Evolutionary conservation across 805 yeast genomes (phyloP).

Genomic region (Barnettozyma sp.): DNA sequence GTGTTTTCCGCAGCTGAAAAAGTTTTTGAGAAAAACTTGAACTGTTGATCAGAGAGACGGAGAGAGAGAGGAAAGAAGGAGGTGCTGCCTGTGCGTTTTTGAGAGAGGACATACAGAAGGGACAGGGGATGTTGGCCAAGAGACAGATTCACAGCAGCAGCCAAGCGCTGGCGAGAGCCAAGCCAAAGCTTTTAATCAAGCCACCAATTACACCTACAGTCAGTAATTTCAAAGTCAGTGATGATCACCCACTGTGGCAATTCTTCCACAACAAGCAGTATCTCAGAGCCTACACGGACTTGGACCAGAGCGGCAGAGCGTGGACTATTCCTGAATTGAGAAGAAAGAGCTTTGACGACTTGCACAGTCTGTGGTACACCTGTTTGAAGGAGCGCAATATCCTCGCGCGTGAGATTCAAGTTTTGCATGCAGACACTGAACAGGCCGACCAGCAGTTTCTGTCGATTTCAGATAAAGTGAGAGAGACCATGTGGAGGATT

Average conservation of each 20-base stretch:
- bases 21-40: neutral
- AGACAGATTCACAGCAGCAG: constrained; percentile 16
- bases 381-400: constrained; percentile 78
- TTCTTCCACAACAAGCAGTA: constrained; percentile 66
- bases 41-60: too few relatives aligned
- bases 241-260: constrained; percentile 93
- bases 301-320: constrained; percentile 53
- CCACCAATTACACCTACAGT: constrained; percentile 84
- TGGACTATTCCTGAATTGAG: constrained; percentile 90
- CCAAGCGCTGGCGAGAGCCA: constrained; percentile 14
- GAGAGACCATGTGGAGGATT: constrained; percentile 68
- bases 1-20: too few relatives aligned
- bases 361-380: constrained; percentile 87
- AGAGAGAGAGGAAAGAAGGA: too few relatives aligned
- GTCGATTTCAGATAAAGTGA: constrained; percentile 34
- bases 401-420: constrained; percentile 65
- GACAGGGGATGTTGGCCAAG: too few relatives aligned
- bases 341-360: constrained; percentile 83
- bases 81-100: too few relatives aligned
- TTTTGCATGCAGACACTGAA: constrained; percentile 40
- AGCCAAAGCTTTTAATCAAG: constrained; percentile 39
- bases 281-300: constrained; percentile 50
- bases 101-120: too few relatives aligned
- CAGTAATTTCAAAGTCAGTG: constrained; percentile 61
- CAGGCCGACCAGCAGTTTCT: constrained; percentile 30